Evolutionary conservation across 805 yeast genomes (phyloP), one percentile per base, ranked within the genome.

Genomic region (Kodamaea nitidulidarum): DNA sequence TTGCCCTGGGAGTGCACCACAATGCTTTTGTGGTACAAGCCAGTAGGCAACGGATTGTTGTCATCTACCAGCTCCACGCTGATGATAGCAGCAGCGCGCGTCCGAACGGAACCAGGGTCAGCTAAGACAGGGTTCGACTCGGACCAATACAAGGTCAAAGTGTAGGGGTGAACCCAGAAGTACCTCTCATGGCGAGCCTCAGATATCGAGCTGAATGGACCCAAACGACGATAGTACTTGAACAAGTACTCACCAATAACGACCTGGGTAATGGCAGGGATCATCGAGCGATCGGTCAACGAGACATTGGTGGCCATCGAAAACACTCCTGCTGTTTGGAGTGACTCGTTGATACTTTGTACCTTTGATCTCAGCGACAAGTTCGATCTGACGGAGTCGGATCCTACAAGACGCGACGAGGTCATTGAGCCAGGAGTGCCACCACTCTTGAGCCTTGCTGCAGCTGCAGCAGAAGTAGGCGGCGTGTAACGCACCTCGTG

Each of bases 81-180:
- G 14, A 81, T 57, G 38, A 91, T 88, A 0, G 95, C 90, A 40
- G 87, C 80, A 10, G 93, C 88, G 49, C 81, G 77, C 3, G 95
- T 84, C 51, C 75, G 80, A 22, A 75, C 78, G 2, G 73, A 73
- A 0, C 81, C 65, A 7, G 88, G 84, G 48, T 84, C 81, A 3
- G 78, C 74, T 35, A 84, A 56, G 0, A 82, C 83, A 1, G 97
- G 97, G 53, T 85, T 86, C 9, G 80, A 71, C 4, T 76, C 72
- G 3, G 91, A 81, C 98, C 98, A 91, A 60, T 87, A 88, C 34
- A 91, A 68, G 0, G 96, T 87, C 67, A 88, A 65, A 7, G 93
- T 83, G 60, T 90, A 90, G 3, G 98, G 98, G 61, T 91, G 95
- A 32, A 93, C 78, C 98, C 98, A 93, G 73, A 91, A 91, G 65